phyloP scores from a whole-genome alignment of 2,329 filamentous ascomycete species.

The Fusarium pininemorale region DNA sequence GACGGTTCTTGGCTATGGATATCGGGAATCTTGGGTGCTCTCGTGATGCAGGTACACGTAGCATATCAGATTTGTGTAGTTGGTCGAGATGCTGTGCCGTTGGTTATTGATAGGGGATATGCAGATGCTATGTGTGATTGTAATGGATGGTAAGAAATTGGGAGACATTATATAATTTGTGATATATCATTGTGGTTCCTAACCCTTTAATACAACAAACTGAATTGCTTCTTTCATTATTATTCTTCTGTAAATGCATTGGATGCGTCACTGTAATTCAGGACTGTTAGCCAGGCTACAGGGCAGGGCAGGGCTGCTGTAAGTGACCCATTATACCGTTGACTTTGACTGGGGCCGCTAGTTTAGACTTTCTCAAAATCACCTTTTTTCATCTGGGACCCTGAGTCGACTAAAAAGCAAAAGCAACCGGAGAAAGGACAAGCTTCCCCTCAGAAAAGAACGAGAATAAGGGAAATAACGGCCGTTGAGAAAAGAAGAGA shows the following conservation, averaged over 20 bases:
- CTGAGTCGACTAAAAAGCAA: slow-evolving; percentile 40
- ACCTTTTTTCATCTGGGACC: slow-evolving; percentile 24
- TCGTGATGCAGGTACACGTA: slow-evolving; percentile 23
- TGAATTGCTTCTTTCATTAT: not conserved
- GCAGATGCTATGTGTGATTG: not conserved
- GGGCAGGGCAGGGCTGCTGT: not conserved
- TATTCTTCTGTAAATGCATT: not conserved
- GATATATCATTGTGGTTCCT: not conserved
- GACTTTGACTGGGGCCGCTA: not conserved
- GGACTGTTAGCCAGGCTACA: not conserved
- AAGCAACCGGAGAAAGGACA: slow-evolving; percentile 23
- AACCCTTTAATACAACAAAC: no score
- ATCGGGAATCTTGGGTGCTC: slow-evolving; percentile 7
- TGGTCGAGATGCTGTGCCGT: not conserved
- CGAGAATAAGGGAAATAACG: not conserved
- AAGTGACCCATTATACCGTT: not conserved
- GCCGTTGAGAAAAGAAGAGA: not conserved
- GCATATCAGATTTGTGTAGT: not conserved
- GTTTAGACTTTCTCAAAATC: slow-evolving; percentile 12
- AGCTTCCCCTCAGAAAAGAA: slow-evolving; percentile 1
- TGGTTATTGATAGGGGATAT: not conserved
- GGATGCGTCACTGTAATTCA: slow-evolving; percentile 25
- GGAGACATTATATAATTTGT: not conserved
- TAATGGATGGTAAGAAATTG: not conserved
- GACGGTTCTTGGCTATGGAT: slow-evolving; percentile 3